Percentiles rank a stretch among this genome's conserved stretches.
phyloP scores from a whole-genome alignment of 2,329 filamentous ascomycete species.

The Microsporum audouinii region DNA sequence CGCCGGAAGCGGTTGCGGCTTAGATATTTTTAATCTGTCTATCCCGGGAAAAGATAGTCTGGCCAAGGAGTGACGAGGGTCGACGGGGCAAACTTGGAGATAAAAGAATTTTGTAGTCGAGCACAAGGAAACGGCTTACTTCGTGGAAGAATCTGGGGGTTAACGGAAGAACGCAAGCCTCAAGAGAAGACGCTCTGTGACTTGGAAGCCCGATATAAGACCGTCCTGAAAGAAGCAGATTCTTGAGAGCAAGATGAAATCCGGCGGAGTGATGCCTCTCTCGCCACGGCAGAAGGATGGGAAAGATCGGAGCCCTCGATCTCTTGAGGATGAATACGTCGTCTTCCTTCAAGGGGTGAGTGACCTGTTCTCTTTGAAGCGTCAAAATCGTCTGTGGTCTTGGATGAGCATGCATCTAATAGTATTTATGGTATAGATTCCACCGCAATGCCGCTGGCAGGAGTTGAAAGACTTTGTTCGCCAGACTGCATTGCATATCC shows the following conservation, averaged over 20 bases:
- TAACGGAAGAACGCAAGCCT: not conserved
- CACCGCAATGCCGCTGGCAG: constrained; percentile 35
- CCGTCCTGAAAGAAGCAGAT: not conserved
- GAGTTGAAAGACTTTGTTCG: constrained; percentile 36
- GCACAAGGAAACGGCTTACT: not conserved
- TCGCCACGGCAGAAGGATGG: constrained; percentile 24
- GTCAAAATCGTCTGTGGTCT: not conserved
- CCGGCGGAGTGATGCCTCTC: constrained; percentile 21
- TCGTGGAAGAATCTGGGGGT: too few species aligned
- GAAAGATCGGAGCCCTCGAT: constrained; percentile 22
- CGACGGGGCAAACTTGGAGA: not conserved
- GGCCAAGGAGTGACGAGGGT: too few species aligned
- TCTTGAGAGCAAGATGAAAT: not conserved
- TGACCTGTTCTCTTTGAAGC: not conserved
- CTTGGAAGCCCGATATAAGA: not conserved
- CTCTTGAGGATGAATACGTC: constrained; percentile 35
- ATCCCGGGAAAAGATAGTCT: not conserved
- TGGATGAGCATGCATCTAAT: not conserved
- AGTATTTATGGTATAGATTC: constrained; percentile 24
- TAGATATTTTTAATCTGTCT: not conserved
- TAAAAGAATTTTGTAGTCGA: not conserved
- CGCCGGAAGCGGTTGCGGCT: not conserved
- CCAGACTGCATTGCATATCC: constrained; percentile 34
- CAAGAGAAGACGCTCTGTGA: not conserved
- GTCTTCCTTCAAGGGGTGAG: constrained; percentile 35